Evolutionary conservation across 2,329 filamentous ascomycete genomes (phyloP).

Genomic region (Bipolaris zeicola): DNA sequence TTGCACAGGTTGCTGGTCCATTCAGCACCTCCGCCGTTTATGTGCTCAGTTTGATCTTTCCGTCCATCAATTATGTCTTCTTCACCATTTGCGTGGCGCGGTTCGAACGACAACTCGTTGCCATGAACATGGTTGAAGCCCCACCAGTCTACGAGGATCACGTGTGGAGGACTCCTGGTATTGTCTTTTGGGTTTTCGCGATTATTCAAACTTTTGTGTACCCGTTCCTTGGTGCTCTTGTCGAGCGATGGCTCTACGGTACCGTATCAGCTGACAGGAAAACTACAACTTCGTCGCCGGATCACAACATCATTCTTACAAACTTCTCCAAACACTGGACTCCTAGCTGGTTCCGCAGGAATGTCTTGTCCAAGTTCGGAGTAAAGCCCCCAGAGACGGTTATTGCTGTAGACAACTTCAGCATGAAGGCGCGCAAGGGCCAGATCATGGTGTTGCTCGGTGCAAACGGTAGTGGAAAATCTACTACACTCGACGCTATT

Average conservation of each 20-base stretch:
- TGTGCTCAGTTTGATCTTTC: constrained; percentile 76
- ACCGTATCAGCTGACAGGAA: constrained; percentile 65
- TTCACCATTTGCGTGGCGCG: constrained; percentile 79
- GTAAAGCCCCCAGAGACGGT: constrained; percentile 66
- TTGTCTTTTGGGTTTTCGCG: constrained; percentile 78
- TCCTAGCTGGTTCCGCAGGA: constrained; percentile 64
- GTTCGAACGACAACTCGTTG: constrained; percentile 68
- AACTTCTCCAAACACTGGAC: constrained; percentile 79
- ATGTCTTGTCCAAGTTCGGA: constrained; percentile 54
- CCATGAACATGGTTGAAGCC: constrained; percentile 65
- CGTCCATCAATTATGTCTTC: constrained; percentile 86
- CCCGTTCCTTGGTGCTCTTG: constrained; percentile 72
- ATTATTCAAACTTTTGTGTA: constrained; percentile 79
- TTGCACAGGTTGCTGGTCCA: constrained; percentile 74
- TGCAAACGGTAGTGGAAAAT: constrained; percentile 89
- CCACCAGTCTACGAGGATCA: constrained; percentile 58
- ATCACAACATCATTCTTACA: constrained; percentile 69
- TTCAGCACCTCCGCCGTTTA: constrained; percentile 68
- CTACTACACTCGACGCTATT: constrained; percentile 85
- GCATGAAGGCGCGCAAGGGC: constrained; percentile 72
- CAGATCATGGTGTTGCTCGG: constrained; percentile 87
- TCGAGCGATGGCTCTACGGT: constrained; percentile 77
- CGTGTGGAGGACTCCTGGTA: constrained; percentile 70
- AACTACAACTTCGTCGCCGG: constrained; percentile 44
- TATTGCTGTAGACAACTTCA: constrained; percentile 76